phyloP scores from a whole-genome alignment of 345 rosid species.

The Populus pruinosa region DNA sequence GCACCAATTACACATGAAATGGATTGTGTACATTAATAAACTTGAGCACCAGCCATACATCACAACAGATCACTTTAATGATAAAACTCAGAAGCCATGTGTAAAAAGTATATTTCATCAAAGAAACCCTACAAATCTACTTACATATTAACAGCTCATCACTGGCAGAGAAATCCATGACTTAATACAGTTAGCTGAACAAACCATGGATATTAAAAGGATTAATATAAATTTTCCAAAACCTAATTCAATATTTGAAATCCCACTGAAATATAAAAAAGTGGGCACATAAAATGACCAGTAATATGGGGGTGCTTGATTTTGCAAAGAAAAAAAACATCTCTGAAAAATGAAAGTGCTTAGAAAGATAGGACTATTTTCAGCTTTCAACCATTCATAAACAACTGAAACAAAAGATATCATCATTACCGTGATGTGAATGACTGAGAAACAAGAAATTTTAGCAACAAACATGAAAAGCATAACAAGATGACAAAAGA shows the following conservation, averaged over 20 bases:
- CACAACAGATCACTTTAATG: background rate
- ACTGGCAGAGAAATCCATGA: constrained; percentile 22
- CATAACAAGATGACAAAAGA: background rate
- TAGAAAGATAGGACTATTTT: background rate
- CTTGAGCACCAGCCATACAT: background rate
- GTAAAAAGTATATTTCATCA: constrained; percentile 47
- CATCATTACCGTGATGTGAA: background rate
- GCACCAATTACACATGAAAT: background rate
- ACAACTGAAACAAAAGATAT: background rate
- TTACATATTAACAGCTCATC: constrained; percentile 57
- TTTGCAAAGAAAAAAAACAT: background rate
- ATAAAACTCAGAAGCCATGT: background rate
- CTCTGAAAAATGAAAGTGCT: background rate
- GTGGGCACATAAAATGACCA: background rate
- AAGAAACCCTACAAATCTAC: constrained; percentile 38
- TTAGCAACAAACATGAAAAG: background rate
- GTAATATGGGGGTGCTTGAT: background rate
- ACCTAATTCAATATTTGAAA: too few relatives aligned
- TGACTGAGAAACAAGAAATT: background rate
- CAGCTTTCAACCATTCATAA: background rate
- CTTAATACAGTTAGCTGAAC: background rate
- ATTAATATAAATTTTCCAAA: background rate
- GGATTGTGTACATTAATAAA: too few relatives aligned
- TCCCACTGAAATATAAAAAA: background rate
- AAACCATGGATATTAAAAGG: background rate